These are phyloP conservation scores for Kalmanozyma brasiliensis DNA, from an alignment of 1,284 basidiomycete genomes.

Conservation along the genomic window DNA sequence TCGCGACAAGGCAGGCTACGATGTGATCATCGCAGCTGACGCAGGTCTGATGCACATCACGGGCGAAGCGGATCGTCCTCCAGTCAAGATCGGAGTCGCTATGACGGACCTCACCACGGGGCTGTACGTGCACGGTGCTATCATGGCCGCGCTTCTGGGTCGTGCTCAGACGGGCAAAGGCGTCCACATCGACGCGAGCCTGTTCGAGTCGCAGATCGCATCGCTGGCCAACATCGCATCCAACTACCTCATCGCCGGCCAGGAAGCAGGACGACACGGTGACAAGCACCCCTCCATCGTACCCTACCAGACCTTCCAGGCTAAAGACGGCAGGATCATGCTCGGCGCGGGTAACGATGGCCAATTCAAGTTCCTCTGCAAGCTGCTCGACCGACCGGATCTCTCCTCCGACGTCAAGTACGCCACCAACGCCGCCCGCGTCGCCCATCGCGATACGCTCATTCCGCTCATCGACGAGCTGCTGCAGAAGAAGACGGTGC, in stretches of 20 bases:
- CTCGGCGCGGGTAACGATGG: conserved; percentile 91
- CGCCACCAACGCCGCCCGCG: conserved; percentile 76
- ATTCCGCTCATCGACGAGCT: conserved; percentile 78
- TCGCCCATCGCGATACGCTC: conserved; percentile 79
- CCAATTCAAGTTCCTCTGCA: conserved; percentile 73
- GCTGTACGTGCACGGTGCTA: conserved; percentile 90
- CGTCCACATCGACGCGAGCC: conserved; percentile 84
- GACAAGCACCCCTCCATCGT: conserved; percentile 78
- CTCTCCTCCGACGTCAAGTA: conserved; percentile 34
- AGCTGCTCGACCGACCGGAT: conserved; percentile 31
- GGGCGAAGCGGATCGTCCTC: conserved; percentile 85
- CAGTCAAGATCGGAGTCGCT: conserved; percentile 81
- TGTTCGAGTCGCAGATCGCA: conserved; percentile 79
- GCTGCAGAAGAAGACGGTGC: conserved; percentile 37
- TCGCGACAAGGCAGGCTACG: conserved; percentile 74
- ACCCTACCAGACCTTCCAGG: conserved; percentile 55
- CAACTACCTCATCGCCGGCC: conserved; percentile 87
- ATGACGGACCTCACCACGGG: conserved; percentile 91
- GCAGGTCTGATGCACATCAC: conserved; percentile 71
- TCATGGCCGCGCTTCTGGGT: conserved; percentile 87
- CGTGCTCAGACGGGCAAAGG: conserved; percentile 85
- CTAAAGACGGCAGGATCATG: conserved; percentile 48
- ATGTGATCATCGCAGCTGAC: conserved; percentile 64
- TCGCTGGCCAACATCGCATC: conserved; percentile 91
- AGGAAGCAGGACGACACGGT: conserved; percentile 87